Evolutionary conservation across 306 rosid species (phyloP).

Genomic region (Fagus crenata): DNA sequence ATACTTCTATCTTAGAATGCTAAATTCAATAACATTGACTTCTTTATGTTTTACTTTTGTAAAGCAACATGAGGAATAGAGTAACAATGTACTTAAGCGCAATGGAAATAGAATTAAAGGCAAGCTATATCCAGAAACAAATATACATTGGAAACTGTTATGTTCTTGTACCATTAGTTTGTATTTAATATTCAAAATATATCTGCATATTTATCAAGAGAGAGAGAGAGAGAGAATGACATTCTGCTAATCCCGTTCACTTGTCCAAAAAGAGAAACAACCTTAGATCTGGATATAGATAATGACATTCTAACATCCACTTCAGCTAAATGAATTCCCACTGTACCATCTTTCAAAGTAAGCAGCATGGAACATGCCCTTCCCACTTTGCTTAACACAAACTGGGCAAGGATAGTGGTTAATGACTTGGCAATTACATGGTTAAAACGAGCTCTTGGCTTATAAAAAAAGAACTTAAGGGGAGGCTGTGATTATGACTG

Average conservation of each 20-base stretch:
- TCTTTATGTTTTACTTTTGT: not conserved
- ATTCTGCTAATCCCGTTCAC: not conserved
- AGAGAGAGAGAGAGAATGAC: not conserved
- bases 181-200: not conserved
- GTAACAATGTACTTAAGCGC: not conserved
- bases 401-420: not conserved
- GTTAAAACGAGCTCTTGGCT: not conserved
- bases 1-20: not conserved
- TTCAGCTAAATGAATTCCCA: not conserved
- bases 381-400: not conserved
- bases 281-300: not conserved
- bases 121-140: not conserved
- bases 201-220: not conserved
- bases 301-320: not conserved
- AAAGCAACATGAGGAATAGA: not conserved
- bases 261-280: not conserved
- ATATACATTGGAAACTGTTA: not conserved
- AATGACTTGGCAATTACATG: not conserved
- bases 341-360: not conserved
- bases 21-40: not conserved
- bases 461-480: not conserved
- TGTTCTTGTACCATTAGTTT: not conserved
- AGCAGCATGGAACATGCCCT: not conserved
- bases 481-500: not conserved
- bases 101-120: not conserved